Evolutionary conservation across 129 eudicot species (phyloP).

Genomic region (Saposhnikovia divaricata): DNA sequence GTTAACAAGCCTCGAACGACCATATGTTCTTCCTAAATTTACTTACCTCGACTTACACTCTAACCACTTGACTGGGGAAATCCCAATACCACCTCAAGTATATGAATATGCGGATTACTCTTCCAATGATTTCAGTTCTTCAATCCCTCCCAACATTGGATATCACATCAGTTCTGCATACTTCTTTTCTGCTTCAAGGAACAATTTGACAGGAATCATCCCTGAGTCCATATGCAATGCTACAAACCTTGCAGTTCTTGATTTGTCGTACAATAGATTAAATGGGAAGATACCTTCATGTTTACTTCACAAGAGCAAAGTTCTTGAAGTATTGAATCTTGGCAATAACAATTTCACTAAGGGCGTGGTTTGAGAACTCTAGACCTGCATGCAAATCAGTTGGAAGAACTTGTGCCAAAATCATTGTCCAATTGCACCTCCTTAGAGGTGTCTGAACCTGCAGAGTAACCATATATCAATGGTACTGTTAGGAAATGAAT

Average conservation of each 20-base stretch:
- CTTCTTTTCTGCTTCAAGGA: slow-evolving; percentile 37
- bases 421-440: not conserved
- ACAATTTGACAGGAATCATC: slow-evolving; percentile 27
- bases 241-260: slow-evolving; percentile 19
- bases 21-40: slow-evolving; percentile 9
- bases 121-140: slow-evolving; percentile 30
- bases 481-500: not conserved
- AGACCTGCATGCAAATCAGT: slow-evolving; percentile 26
- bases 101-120: slow-evolving; percentile 34
- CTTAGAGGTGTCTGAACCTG: slow-evolving; percentile 26
- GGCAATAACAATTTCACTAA: slow-evolving; percentile 22
- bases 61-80: slow-evolving; percentile 35
- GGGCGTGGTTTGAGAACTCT: slow-evolving; percentile 27
- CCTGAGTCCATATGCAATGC: slow-evolving; percentile 40
- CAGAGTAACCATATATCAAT: slow-evolving; percentile 16
- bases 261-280: slow-evolving; percentile 13
- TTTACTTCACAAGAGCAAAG: slow-evolving; percentile 12
- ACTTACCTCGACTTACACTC: slow-evolving; percentile 35
- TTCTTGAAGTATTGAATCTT: not conserved
- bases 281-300: slow-evolving; percentile 35
- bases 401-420: not conserved
- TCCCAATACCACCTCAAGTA: slow-evolving; percentile 28
- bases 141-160: slow-evolving; percentile 22
- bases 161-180: not conserved
- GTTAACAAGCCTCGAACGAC: slow-evolving; percentile 26